Base-by-base conservation (phyloP, 305 asterid genomes). In the Coffea humblotiana region DNA sequence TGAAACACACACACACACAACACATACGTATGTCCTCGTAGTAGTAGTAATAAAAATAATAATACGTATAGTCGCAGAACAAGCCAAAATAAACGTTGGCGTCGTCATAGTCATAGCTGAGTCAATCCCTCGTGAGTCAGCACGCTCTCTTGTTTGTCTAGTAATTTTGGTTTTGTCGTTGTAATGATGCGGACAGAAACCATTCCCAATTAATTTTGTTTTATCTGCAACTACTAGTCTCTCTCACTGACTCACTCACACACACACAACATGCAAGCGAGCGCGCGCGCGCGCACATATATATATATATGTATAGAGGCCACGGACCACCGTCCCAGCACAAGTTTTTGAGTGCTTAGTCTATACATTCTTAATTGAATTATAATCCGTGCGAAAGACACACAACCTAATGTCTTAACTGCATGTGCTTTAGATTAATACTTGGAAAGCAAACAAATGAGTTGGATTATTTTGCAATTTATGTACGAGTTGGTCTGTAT, bases 31-130 rank as follows among this genome's bases (percentile, higher is more conserved):
- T 61, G 14, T 60, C 0, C 32, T 29, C 32, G 32, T 29, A 29
- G 32, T 29, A 29, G 32, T 29, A 29, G 32, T 29, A 29, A 29
- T 29, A 29, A 29, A 29, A 29, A 29, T 29, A 29, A 29, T 29
- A 29, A 29, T 18, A 16, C 23, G 67, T 48, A 18, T 19, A 19
- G 9, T 19, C 10, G 19, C 1, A 45, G 37, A 3, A 63, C 45
- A 25, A 75, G 16, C 4, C 25, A 13, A 18, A 12, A 54, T 21
- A 25, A 15, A 14, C 1, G 3, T 60, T 12, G 45, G 72, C 18
- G 71, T 32, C 32, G 18, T 35, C 67, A 63, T 65, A 67, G 80
- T 81, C 83, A 81, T 51, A 75, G 80, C 79, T 48, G 77, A 81
- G 83, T 81, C 81, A 76, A 70, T 49, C 29, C 25, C 21, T 40